Evolutionary conservation across 768 basidiomycete species (phyloP).

Genomic region (Austroboletus eburneus): DNA sequence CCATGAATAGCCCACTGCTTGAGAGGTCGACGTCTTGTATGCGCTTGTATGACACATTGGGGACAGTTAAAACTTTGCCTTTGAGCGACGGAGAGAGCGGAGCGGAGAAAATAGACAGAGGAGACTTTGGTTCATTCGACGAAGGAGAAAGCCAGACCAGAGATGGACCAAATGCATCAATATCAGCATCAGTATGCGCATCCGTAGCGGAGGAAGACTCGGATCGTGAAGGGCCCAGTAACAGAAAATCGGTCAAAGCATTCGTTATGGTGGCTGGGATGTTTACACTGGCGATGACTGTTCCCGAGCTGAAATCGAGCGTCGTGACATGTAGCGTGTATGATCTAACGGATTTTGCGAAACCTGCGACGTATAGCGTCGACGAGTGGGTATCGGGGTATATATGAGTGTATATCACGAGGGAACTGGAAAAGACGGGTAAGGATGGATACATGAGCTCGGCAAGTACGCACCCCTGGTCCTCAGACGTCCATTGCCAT

Average conservation of each 20-base stretch:
- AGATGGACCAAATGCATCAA: constrained; percentile 14
- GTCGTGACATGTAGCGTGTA: constrained; percentile 67
- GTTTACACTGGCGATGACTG: constrained; percentile 43
- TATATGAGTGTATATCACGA: constrained; percentile 61
- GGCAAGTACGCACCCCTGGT: constrained; percentile 56
- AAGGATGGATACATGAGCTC: not conserved
- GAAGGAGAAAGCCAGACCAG: constrained; percentile 34
- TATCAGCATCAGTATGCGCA: not conserved
- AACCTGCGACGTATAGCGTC: constrained; percentile 54
- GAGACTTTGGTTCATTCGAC: constrained; percentile 7
- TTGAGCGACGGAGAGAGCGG: constrained; percentile 49
- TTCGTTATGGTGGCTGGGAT: constrained; percentile 49
- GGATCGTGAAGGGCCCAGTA: constrained; percentile 26
- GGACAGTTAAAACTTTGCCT: constrained; percentile 41
- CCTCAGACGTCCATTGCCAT: constrained; percentile 74
- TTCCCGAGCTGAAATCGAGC: constrained; percentile 52
- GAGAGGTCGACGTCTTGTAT: constrained; percentile 61
- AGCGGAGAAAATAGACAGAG: constrained; percentile 31
- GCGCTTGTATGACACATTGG: constrained; percentile 42
- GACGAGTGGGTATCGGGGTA: constrained; percentile 45
- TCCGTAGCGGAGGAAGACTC: not conserved
- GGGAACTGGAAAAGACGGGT: constrained; percentile 42
- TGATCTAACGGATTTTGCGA: constrained; percentile 39
- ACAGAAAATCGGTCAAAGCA: constrained; percentile 34
- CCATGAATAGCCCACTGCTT: constrained; percentile 58